Base-by-base conservation (phyloP, 768 basidiomycete species). In the Fomitopsis pulvina region DNA sequence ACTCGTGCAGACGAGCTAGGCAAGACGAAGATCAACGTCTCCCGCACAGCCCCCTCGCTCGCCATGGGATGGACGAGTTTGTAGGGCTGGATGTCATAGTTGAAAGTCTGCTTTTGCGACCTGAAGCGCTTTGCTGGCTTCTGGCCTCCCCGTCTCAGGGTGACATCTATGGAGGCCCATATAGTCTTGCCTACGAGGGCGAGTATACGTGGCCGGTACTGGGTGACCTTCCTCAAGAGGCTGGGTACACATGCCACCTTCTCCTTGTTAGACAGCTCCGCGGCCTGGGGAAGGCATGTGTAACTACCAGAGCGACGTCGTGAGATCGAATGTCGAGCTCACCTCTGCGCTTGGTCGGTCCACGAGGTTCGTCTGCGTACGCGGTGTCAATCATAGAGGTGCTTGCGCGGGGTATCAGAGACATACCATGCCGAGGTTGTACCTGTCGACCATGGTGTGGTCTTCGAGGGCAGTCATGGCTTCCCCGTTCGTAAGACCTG, bases 141-240 rank as follows among this genome's bases (percentile, higher is more conserved):
- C 32, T 10, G n/a, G 10, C 18, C 32, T 34, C 18, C 18, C 32
- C 11, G 32, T 18, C 32, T 28, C n/a, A 18, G 6, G 45, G 30
- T 10, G 51, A 32, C 74, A 68, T 64, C 58, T 45, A 61, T 60
- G 24, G 54, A 50, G 4, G 65, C 57, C 77, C 79, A 81, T 27
- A 92, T 90, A 8, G 74, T 73, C 52, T 87, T 71, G 1, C 92
- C 91, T 1, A 92, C 82, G 57, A 92, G 87, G 59, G 87, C 90
- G 0, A 90, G 74, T 4, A 92, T 68, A 3, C 71, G 70, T 0
- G 91, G 91, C 10, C 74, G 74, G 54, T 73, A 73, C 8, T 61
- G 66, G 0, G 66, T 59, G 18, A 93, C 67, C 61, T 91, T 92
- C 20, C 57, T 56, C 0, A 92, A 70, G 6, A 92, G 68, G 0